Conservation (phyloP, 331 rosid species). For the Malus hybrid region DNA sequence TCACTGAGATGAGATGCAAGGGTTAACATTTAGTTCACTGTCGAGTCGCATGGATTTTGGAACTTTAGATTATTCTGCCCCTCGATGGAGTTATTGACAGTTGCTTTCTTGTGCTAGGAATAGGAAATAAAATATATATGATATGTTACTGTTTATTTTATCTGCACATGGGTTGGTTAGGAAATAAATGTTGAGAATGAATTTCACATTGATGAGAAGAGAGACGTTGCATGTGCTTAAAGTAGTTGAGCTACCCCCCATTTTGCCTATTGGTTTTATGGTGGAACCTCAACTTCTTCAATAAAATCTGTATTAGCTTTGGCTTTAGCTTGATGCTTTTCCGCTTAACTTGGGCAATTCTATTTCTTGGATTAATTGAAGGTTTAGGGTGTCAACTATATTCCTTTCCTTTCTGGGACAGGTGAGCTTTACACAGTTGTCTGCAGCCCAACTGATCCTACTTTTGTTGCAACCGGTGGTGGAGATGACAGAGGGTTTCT, state of each 20-base stretch:
- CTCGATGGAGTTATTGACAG: neutral
- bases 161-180: neutral
- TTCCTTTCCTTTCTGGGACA: constrained; percentile 15
- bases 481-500: constrained; percentile 84
- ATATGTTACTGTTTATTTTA: neutral
- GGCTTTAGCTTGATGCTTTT: neutral
- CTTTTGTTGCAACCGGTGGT: constrained; percentile 83
- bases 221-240: too few species aligned
- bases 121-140: neutral
- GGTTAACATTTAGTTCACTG: neutral
- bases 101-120: neutral
- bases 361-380: neutral
- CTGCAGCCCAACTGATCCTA: constrained; percentile 64
- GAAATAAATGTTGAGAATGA: neutral
- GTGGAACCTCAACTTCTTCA: too few species aligned
- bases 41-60: neutral
- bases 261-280: too few species aligned
- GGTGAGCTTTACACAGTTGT: constrained; percentile 72
- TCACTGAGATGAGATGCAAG: neutral
- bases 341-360: neutral
- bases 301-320: neutral
- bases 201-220: too few species aligned
- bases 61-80: neutral
- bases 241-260: too few species aligned
- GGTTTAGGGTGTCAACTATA: neutral